Percentiles rank a stretch among this genome's conserved stretches.
phyloP scores from a whole-genome alignment of 2,329 filamentous ascomycete genomes.

The Davidsoniella eucalypti region DNA sequence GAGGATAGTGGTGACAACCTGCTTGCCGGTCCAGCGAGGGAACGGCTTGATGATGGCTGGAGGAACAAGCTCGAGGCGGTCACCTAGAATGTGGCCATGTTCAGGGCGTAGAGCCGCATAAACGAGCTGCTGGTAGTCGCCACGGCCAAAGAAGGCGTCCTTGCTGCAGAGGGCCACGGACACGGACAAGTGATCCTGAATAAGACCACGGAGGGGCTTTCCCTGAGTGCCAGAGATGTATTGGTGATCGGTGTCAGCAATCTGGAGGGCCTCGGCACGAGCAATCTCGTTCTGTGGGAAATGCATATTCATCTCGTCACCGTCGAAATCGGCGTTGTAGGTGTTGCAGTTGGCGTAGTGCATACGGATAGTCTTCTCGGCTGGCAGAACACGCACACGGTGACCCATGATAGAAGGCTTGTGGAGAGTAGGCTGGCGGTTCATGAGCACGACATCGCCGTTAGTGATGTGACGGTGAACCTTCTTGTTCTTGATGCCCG shows the following conservation, averaged over 20 bases:
- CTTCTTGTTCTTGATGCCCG: slow-evolving; percentile 77
- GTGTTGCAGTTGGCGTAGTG: slow-evolving; percentile 99
- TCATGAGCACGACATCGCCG: slow-evolving; percentile 96
- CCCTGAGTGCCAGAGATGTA: slow-evolving; percentile 89
- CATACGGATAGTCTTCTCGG: slow-evolving; percentile 97
- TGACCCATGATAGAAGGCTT: slow-evolving; percentile 99
- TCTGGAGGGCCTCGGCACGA: slow-evolving; percentile 75
- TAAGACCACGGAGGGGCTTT: slow-evolving; percentile 84
- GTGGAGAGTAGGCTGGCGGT: slow-evolving; percentile 91
- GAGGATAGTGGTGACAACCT: slow-evolving; percentile 80
- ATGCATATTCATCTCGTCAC: slow-evolving; percentile 99
- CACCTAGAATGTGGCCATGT: slow-evolving; percentile 69
- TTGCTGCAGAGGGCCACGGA: slow-evolving; percentile 79
- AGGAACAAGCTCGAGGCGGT: slow-evolving; percentile 63
- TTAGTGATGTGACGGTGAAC: slow-evolving; percentile 92
- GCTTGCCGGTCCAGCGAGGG: slow-evolving; percentile 86
- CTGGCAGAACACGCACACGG: slow-evolving; percentile 74
- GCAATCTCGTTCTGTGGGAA: slow-evolving; percentile 96
- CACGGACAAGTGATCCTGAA: slow-evolving; percentile 96
- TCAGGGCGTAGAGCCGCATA: slow-evolving; percentile 84
- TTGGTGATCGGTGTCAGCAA: slow-evolving; percentile 94
- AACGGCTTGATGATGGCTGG: slow-evolving; percentile 72
- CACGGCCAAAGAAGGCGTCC: slow-evolving; percentile 77
- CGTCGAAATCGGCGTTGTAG: slow-evolving; percentile 98
- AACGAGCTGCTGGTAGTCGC: slow-evolving; percentile 84